phyloP scores from a whole-genome alignment of 108 stramenopile genomes.

The Pseudonitzschia multiseries region DNA sequence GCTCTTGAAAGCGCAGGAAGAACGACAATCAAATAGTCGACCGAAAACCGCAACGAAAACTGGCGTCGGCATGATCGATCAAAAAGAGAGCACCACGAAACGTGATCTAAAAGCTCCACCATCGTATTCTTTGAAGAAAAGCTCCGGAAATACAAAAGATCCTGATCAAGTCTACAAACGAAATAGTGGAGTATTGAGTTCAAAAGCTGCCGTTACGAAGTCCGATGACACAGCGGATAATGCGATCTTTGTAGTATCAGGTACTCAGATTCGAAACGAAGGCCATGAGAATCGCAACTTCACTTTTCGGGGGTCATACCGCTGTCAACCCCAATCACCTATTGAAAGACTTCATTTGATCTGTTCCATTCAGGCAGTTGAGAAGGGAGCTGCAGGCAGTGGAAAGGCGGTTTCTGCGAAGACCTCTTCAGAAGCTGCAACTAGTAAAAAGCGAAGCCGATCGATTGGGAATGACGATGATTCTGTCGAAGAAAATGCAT shows the following conservation, averaged over 20 bases:
- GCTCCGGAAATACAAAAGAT: neutral
- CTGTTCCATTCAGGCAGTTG: neutral
- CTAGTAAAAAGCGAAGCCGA: slow-evolving; percentile 15
- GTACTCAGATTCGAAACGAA: neutral
- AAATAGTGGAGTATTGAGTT: neutral
- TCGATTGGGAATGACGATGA: slow-evolving; percentile 33
- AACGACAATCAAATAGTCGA: slow-evolving; percentile 3
- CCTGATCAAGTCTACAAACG: neutral
- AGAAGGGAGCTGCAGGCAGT: neutral
- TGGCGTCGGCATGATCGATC: neutral
- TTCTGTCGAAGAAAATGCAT: slow-evolving; percentile 31
- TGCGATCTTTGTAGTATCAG: slow-evolving; percentile 8
- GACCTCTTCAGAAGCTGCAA: slow-evolving; percentile 13
- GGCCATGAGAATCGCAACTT: slow-evolving; percentile 5
- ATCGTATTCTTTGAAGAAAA: slow-evolving; percentile 5
- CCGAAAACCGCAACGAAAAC: neutral
- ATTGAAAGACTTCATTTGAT: slow-evolving; percentile 15
- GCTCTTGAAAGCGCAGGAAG: slow-evolving; percentile 23
- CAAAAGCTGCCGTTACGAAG: neutral
- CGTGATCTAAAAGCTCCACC: slow-evolving; percentile 15
- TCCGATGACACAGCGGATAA: neutral
- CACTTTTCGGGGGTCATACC: slow-evolving; percentile 23
- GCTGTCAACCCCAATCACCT: neutral
- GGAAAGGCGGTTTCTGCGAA: slow-evolving; percentile 3
- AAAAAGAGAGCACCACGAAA: slow-evolving; percentile 7